phyloP scores from a whole-genome alignment of 1,284 basidiomycete genomes.

The Uromyces viciae-fabae region DNA sequence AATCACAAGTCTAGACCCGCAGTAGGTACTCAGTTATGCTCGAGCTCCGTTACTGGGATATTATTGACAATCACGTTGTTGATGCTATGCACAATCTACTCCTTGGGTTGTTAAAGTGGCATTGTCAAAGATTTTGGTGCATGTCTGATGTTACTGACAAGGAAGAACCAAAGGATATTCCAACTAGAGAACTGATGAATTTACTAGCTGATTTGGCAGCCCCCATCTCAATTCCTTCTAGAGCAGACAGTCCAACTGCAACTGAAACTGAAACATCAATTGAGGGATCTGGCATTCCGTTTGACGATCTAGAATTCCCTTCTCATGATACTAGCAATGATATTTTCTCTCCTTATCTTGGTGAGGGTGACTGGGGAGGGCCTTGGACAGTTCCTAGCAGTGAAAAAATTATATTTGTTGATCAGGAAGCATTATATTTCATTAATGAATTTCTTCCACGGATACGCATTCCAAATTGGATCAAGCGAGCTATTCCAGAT shows the following conservation, averaged over 20 bases:
- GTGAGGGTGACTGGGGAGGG: not conserved
- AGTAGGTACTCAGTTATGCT: not conserved
- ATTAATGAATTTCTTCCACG: slow-evolving; percentile 10
- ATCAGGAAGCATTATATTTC: not conserved
- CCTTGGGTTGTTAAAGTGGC: too few species aligned
- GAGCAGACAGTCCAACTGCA: not conserved
- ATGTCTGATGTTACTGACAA: not conserved
- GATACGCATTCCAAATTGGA: slow-evolving; percentile 14
- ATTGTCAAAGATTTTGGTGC: too few species aligned
- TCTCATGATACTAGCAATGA: not conserved
- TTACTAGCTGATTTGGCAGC: not conserved
- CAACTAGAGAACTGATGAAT: not conserved
- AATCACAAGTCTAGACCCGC: not conserved
- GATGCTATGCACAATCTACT: not conserved
- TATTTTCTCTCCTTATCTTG: not conserved
- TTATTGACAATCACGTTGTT: not conserved
- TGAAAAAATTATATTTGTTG: slow-evolving; percentile 3
- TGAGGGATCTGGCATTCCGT: not conserved
- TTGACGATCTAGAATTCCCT: not conserved
- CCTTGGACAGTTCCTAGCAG: not conserved
- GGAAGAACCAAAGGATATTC: not conserved
- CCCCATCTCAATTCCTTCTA: not conserved
- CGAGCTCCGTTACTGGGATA: not conserved
- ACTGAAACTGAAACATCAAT: not conserved
- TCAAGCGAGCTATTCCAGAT: slow-evolving; percentile 13